Conservation (phyloP, 108 stramenopile species). For the Skeletonema costatum region DNA sequence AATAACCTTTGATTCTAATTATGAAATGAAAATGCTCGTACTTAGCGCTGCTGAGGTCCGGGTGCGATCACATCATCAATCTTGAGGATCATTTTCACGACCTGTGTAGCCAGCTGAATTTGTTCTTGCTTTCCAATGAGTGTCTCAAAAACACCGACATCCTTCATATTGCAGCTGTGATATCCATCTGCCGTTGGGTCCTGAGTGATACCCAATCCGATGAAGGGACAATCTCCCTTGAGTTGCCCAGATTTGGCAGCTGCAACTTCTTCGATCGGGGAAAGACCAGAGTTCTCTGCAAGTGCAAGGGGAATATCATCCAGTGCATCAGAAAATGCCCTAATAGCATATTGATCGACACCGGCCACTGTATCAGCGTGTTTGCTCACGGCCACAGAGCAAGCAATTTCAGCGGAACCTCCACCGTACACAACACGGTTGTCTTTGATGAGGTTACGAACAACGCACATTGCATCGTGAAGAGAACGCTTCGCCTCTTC, state of each 20-base stretch:
- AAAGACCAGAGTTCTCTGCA: conserved; percentile 97
- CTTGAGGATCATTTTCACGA: conserved; percentile 99
- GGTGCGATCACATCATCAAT: conserved; percentile 97
- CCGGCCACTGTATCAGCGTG: conserved; percentile 94
- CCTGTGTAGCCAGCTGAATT: conserved; percentile 97
- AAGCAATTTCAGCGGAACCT: conserved; percentile 97
- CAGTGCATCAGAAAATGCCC: conserved; percentile 98
- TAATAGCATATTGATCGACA: conserved; percentile 98
- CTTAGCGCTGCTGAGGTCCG: conserved; percentile 35
- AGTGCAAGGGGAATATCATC: conserved; percentile 99
- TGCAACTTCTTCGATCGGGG: conserved; percentile 96
- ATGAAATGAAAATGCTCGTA: neutral
- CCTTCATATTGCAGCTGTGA: conserved; percentile 89
- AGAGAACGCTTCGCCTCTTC: conserved; percentile 99
- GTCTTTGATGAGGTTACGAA: conserved; percentile 96
- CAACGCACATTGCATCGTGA: conserved; percentile 99
- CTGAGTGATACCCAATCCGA: conserved; percentile 92
- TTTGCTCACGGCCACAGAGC: conserved; percentile 91
- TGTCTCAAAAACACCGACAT: conserved; percentile 98
- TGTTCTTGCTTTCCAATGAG: conserved; percentile 99
- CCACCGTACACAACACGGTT: conserved; percentile 99
- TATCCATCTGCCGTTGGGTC: conserved; percentile 61
- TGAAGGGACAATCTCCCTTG: conserved; percentile 82
- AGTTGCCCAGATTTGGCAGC: conserved; percentile 95
- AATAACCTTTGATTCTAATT: neutral